phyloP scores from a whole-genome alignment of 139 green algal genomes.

The Astrephomene gubernaculifera region DNA sequence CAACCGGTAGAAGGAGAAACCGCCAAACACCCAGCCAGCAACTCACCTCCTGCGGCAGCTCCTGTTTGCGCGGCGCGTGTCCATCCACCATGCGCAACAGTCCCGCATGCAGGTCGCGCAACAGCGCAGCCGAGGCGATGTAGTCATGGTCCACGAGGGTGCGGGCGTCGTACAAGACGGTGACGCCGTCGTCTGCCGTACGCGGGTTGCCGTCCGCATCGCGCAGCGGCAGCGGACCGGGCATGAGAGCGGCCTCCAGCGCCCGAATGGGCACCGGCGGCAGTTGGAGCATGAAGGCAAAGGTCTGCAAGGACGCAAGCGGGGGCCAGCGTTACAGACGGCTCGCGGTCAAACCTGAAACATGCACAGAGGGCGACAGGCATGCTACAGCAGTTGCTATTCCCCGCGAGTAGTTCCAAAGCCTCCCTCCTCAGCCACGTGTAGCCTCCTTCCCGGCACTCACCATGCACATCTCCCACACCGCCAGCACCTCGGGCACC shows the following conservation, averaged over 20 bases:
- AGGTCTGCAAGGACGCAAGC: conserved; percentile 60
- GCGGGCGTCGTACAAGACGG: conserved; percentile 12
- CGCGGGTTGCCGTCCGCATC: neutral
- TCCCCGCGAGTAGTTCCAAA: no score
- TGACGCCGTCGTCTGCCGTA: neutral
- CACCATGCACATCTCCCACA: conserved; percentile 78
- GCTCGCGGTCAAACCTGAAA: no score
- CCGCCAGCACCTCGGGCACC: conserved; percentile 73
- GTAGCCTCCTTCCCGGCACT: no score
- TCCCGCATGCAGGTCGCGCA: conserved; percentile 77
- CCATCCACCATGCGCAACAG: conserved; percentile 67
- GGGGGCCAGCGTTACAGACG: no score
- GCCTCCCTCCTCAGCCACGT: no score
- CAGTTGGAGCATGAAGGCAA: conserved; percentile 75
- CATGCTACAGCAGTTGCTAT: no score
- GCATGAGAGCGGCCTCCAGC: conserved; percentile 81
- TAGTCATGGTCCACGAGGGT: conserved; percentile 26
- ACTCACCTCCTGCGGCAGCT: conserved; percentile 43
- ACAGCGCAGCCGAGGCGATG: conserved; percentile 54
- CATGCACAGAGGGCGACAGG: no score
- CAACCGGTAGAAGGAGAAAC: neutral
- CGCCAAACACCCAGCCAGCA: neutral
- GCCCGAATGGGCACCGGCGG: conserved; percentile 74
- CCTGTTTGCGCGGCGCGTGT: conserved; percentile 49
- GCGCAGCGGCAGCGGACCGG: conserved; percentile 58